Conservation (phyloP, 305 asterid species). For the Plantago coronopus region DNA sequence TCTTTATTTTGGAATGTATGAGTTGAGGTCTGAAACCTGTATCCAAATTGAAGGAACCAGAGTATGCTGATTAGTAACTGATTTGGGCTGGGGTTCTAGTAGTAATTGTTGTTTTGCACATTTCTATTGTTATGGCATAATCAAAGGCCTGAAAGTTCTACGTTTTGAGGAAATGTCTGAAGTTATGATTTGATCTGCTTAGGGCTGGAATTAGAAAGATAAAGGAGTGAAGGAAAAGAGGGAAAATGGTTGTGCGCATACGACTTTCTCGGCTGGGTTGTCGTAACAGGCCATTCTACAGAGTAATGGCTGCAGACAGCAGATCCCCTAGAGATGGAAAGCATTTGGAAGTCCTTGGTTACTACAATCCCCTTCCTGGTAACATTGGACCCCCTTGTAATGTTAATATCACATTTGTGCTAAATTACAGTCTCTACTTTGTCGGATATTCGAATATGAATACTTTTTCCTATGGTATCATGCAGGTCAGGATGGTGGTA, state of each 20-base stretch:
- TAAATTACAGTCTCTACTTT: not conserved
- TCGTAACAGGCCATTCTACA: slow-evolving; percentile 73
- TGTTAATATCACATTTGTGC: not conserved
- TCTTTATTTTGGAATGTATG: no score
- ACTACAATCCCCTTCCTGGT: slow-evolving; percentile 64
- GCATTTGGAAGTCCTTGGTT: slow-evolving; percentile 87
- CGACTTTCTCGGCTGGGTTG: slow-evolving; percentile 80
- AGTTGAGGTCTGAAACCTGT: no score
- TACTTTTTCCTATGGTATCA: slow-evolving; percentile 20
- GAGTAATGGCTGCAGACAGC: slow-evolving; percentile 93
- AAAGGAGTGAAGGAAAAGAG: not conserved
- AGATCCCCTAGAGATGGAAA: slow-evolving; percentile 95
- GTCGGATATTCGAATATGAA: not conserved
- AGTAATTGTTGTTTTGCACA: no score
- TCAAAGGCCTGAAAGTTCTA: no score
- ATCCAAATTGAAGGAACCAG: no score
- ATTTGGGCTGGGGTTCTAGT: no score
- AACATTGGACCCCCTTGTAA: not conserved
- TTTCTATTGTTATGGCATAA: no score
- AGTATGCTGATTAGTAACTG: no score
- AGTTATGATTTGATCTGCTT: no score
- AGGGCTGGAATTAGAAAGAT: not conserved
- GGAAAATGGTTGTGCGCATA: slow-evolving; percentile 71
- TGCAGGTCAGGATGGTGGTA: slow-evolving; percentile 93
- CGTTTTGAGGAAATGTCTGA: no score